Evolutionary conservation across 192 early-diverging fungal species (phyloP), one percentile per base, ranked within the genome.

Genomic region (Dissophora globulifera): DNA sequence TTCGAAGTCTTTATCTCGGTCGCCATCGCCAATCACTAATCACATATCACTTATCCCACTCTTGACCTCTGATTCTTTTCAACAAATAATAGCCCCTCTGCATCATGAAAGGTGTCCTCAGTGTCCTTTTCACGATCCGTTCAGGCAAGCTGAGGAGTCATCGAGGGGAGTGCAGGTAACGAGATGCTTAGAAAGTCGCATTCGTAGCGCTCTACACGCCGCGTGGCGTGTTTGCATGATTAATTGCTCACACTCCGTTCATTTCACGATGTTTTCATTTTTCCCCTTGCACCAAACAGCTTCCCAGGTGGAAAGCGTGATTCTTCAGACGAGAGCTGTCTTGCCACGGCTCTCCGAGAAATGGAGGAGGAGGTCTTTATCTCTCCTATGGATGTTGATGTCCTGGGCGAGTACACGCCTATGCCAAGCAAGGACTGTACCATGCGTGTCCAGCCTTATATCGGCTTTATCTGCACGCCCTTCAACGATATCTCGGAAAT

Each of bases 341-440:
- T 84, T 47, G 78, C 56, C 15, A 90, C 95, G 5, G 92, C 93
- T 15, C 65, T 97, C 27, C 84, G 95, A n/a, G 95, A 95, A 62
- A 92, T 92, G 7, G 33, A 68, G n/a, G 94, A 97, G 75, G 95
- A 97, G 69, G 81, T 94, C 15, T 87, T 84, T 3, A 74, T 95
- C 13, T 47, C 50, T 0, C 54, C 75, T 0, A 51, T 51, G 0
- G 46, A 62, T 11, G 81, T 95, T 0, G 78, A 82, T 8, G 61
- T 94, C 13, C 59, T 95, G 9, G 93, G 93, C 1, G 54, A 69
- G 48, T 80, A 91, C 59, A 84, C 84, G 4, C 49, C 82, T 8
- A 66, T 92, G 38, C 91, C 93, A 11, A 90, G 89, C 80, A 78
- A 86, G 48, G 67, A 79, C 23, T 62, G 79, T 12, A 80, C 84